phyloP scores from a whole-genome alignment of 306 rosid species.

The Cucurbita ficifolia region DNA sequence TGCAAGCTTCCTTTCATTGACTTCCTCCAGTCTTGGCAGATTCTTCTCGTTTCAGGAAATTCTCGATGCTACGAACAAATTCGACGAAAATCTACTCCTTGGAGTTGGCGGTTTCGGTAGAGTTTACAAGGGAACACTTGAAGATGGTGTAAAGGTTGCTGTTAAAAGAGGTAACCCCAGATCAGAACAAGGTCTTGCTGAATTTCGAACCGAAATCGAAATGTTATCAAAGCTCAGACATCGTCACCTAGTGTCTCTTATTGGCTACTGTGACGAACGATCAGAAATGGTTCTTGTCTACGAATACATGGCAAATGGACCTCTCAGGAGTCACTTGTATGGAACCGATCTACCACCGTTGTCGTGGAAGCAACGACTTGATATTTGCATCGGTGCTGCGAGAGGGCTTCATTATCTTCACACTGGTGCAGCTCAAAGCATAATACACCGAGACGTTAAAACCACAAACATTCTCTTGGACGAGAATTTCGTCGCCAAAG shows the following conservation, averaged over 20 bases:
- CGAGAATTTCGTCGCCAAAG: conserved; percentile 84
- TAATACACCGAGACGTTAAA: conserved; percentile 93
- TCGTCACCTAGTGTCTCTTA: conserved; percentile 91
- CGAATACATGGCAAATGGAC: conserved; percentile 97
- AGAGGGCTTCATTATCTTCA: conserved; percentile 96
- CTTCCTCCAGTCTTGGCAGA: conserved; percentile 66
- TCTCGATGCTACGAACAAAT: conserved; percentile 74
- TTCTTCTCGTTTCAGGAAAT: conserved; percentile 76
- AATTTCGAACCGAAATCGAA: conserved; percentile 88
- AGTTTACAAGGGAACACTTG: conserved; percentile 80
- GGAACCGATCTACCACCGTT: conserved; percentile 72
- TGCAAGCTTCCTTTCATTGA: conserved; percentile 74
- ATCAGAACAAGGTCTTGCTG: conserved; percentile 92
- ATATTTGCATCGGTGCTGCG: conserved; percentile 93
- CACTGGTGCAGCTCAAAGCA: conserved; percentile 85
- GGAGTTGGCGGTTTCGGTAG: conserved; percentile 96
- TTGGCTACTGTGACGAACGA: conserved; percentile 90
- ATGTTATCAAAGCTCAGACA: conserved; percentile 97
- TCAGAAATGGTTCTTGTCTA: conserved; percentile 94
- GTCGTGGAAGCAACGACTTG: conserved; percentile 86
- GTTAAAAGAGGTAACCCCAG: conserved; percentile 87
- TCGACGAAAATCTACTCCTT: conserved; percentile 67
- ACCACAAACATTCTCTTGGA: conserved; percentile 94
- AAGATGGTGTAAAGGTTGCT: conserved; percentile 74
- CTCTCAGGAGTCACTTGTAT: conserved; percentile 85